phyloP scores from a whole-genome alignment of 73 alveolate species.

The Paramecium sonneborni region DNA sequence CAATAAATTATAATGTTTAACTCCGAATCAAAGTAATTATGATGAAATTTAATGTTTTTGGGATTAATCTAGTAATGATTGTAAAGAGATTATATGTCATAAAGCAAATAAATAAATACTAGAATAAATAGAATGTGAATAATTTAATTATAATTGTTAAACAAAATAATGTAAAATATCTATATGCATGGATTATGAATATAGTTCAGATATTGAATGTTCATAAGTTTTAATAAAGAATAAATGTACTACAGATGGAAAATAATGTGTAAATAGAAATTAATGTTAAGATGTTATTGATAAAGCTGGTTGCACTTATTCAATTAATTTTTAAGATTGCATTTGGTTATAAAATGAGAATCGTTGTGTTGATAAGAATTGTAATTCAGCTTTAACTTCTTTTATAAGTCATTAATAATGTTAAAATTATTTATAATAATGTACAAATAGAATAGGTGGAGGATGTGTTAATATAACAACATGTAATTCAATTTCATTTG shows the following conservation, averaged over 20 bases:
- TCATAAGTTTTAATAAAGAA: not conserved
- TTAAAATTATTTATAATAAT: not conserved
- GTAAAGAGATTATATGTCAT: not conserved
- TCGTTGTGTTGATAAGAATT: not conserved
- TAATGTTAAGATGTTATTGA: not conserved
- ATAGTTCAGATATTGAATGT: not conserved
- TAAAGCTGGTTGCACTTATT: not conserved
- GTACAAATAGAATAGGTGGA: not conserved
- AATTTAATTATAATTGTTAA: not conserved
- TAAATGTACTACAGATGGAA: not conserved
- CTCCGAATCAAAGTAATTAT: not conserved
- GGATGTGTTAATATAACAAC: not conserved
- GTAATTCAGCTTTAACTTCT: not conserved
- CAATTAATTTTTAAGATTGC: not conserved
- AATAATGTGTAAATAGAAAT: not conserved
- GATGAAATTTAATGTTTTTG: not conserved
- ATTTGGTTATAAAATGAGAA: not conserved
- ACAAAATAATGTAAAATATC: not conserved
- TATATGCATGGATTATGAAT: not conserved
- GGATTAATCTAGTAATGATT: not conserved
- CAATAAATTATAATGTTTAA: not conserved
- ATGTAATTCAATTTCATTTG: not conserved
- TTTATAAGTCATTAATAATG: not conserved
- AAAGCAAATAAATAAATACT: not conserved
- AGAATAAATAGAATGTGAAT: not conserved